Base-by-base conservation (phyloP, 2,329 filamentous ascomycete genomes). In the Aspergillus novofumigatus region DNA sequence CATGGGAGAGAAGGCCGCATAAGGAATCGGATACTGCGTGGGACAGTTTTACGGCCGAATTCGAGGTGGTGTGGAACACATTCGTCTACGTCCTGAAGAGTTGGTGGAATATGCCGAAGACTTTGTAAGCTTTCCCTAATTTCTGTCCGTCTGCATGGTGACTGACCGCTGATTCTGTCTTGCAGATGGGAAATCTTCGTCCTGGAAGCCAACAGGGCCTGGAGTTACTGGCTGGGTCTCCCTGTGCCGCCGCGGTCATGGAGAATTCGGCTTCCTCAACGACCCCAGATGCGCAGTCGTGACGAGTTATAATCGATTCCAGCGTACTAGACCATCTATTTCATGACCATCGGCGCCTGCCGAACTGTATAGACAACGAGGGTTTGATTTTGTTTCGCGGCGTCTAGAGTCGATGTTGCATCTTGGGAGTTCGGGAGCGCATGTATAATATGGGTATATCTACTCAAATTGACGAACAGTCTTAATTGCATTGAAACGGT, bases 91-190 rank as follows among this genome's bases (percentile, higher is more conserved):
- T 97, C 1, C 25, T 94, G 8, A 80, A 73, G 62, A 83, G 84
- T 58, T 99, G 91, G 90, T 54, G 86, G 5, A 76, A 80, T 23
- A 78, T 92, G 50, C 92, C 92, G 0, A 79, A 75, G 49, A 82
- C 82, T 60, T 56, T 89, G 89, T 94, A 82, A 85, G 90, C 85
- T 20, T 28, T n/a, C 5, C 11, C 7, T 44, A 47, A 7, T 28
- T 1, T 38, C 20, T 45, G 7, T 35, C 25, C n/a, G 38, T 54
- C 20, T 29, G 3, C 20, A 35, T 32, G n/a, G 26, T 61, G 10
- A 53, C 53, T 29, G 10, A 52, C 38, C 21, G 10, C 21, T 41
- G 14, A 7, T 3, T 57, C 14, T 38, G 14, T 38, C 6, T 17
- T 17, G 32, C 57, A 84, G 82, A 50, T 77, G 75, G 54, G 74